These are phyloP conservation scores for Beauveria medogensis DNA, from an alignment of 2,329 filamentous ascomycete genomes.

Conservation along the genomic window DNA sequence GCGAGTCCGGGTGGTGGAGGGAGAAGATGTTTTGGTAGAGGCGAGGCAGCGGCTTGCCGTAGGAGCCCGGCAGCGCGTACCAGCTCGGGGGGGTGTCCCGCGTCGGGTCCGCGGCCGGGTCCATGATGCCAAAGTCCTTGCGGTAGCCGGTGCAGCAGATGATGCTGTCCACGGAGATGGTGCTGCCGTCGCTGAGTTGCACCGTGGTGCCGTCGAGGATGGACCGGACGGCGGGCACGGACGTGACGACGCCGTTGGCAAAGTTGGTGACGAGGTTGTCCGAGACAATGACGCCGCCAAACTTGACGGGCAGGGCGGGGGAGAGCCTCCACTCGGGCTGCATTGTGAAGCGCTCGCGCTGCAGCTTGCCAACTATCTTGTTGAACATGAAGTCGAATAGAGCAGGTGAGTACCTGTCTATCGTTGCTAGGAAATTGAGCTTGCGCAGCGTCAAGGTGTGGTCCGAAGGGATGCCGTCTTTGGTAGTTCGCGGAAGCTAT, in stretches of 20 bases:
- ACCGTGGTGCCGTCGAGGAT: constrained; percentile 19
- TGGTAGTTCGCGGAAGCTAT: constrained; percentile 20
- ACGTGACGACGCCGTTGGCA: constrained; percentile 27
- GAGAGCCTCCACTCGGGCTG: constrained; percentile 22
- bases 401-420: constrained; percentile 19
- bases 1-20: constrained; percentile 31
- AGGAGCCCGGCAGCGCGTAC: constrained; percentile 18
- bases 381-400: constrained; percentile 19
- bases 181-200: constrained; percentile 21
- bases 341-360: constrained; percentile 17
- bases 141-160: constrained; percentile 29
- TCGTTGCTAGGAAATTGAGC: constrained; percentile 21
- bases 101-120: constrained; percentile 20
- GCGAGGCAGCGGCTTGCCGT: constrained; percentile 23
- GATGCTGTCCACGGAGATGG: constrained; percentile 22
- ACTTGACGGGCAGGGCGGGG: constrained; percentile 14
- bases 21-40: constrained; percentile 39
- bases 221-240: constrained; percentile 26
- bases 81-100: constrained; percentile 16
- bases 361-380: constrained; percentile 15
- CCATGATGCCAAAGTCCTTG: constrained; percentile 21
- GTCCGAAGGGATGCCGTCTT: constrained; percentile 28
- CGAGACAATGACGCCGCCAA: constrained; percentile 18
- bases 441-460: constrained; percentile 26
- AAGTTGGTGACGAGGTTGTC: constrained; percentile 25